phyloP scores from a whole-genome alignment of 2,329 filamentous ascomycete genomes.

The Eurotiales sp. region DNA sequence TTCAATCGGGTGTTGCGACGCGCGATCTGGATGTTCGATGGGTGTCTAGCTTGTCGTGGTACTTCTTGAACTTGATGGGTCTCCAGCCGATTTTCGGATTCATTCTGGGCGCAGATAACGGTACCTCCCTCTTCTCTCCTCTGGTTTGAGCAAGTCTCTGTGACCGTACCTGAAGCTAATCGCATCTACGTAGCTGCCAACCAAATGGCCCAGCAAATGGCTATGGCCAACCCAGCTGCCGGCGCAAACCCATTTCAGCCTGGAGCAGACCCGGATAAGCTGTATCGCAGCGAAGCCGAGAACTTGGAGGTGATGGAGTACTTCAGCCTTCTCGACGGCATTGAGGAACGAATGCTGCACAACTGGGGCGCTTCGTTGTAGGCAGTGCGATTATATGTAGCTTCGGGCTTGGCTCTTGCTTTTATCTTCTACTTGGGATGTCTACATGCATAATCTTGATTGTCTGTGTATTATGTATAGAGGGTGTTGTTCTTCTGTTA shows the following conservation, averaged over 20 bases:
- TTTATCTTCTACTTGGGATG: no score
- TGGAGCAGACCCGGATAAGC: constrained; percentile 90
- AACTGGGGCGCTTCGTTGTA: constrained; percentile 27
- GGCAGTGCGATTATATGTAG: constrained; percentile 5
- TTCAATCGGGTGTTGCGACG: constrained; percentile 94
- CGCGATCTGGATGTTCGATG: constrained; percentile 94
- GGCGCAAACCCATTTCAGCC: constrained; percentile 75
- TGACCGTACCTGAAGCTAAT: neutral
- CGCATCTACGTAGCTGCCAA: constrained; percentile 64
- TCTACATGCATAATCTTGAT: neutral
- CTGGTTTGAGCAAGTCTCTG: no score
- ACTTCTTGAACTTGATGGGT: constrained; percentile 95
- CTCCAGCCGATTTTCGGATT: constrained; percentile 97
- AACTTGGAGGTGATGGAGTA: constrained; percentile 95
- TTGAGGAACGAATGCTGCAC: constrained; percentile 77
- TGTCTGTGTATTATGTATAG: neutral
- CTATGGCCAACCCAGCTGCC: constrained; percentile 66
- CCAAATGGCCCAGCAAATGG: constrained; percentile 84
- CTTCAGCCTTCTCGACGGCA: constrained; percentile 81
- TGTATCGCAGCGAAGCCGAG: constrained; percentile 88
- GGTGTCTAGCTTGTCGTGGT: constrained; percentile 99
- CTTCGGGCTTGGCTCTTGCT: no score
- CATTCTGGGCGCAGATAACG: constrained; percentile 90
- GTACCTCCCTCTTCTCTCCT: constrained; percentile 54
- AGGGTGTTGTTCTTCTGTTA: neutral